Conservation (phyloP, 352 stramenopile species). For the Pythium graminicola region DNA sequence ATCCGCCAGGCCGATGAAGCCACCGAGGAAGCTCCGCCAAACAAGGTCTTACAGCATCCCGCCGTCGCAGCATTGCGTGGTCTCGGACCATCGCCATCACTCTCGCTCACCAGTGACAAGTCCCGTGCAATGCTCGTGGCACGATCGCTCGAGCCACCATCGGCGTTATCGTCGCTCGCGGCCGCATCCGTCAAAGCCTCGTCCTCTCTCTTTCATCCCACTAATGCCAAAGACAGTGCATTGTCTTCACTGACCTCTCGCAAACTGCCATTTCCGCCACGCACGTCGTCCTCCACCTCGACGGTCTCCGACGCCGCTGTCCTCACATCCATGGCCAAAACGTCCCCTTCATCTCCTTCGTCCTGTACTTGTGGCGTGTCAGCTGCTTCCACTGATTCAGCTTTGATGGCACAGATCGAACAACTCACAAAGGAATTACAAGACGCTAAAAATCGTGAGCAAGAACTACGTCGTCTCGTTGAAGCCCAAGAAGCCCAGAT, state of each 20-base stretch:
- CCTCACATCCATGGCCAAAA: slow-evolving; percentile 1
- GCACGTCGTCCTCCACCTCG: neutral
- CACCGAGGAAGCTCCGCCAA: neutral
- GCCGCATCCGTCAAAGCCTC: slow-evolving; percentile 11
- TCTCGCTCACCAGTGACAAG: slow-evolving; percentile 1
- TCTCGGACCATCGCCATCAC: neutral
- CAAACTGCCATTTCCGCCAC: too few relatives aligned
- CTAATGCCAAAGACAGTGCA: slow-evolving; percentile 21
- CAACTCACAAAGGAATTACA: slow-evolving; percentile 22
- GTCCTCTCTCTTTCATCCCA: slow-evolving; percentile 19
- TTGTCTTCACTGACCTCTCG: slow-evolving; percentile 13
- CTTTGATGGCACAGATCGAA: slow-evolving; percentile 17
- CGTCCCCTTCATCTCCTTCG: neutral
- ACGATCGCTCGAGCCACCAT: slow-evolving; percentile 7
- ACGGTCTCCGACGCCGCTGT: neutral
- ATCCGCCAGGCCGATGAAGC: slow-evolving; percentile 21
- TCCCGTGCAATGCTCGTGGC: slow-evolving; percentile 13
- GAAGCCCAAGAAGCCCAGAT: slow-evolving; percentile 24
- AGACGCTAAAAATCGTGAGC: slow-evolving; percentile 20
- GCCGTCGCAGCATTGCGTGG: slow-evolving; percentile 10
- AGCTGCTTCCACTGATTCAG: neutral
- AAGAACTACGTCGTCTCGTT: slow-evolving; percentile 22
- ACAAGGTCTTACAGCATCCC: slow-evolving; percentile 17
- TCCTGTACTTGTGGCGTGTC: neutral
- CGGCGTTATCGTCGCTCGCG: slow-evolving; percentile 7